Percentiles rank a stretch among this genome's conserved stretches.
Evolutionary conservation across 768 basidiomycete species (phyloP).

Genomic region (Collybia nuda): DNA sequence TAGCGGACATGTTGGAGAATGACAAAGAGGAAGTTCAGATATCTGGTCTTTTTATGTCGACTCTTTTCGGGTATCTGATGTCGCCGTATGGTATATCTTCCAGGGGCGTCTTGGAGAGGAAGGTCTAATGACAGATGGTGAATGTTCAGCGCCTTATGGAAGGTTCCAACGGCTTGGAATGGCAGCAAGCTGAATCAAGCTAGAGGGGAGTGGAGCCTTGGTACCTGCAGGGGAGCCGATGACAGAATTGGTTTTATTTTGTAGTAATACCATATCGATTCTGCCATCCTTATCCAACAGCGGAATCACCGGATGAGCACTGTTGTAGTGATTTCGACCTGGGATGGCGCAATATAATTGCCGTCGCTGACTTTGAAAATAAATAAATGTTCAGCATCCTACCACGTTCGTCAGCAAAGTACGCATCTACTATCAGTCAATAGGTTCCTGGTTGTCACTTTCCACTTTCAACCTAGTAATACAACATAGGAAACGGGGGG

Average conservation of each 20-base stretch:
- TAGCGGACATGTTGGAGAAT: slow-evolving; percentile 13
- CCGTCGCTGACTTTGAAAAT: slow-evolving; percentile 13
- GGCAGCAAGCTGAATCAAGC: not conserved
- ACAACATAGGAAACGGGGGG: too few relatives aligned
- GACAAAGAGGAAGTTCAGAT: slow-evolving; percentile 1
- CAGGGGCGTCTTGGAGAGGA: too few relatives aligned
- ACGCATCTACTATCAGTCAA: too few relatives aligned
- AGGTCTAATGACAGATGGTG: too few relatives aligned
- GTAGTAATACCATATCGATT: not conserved
- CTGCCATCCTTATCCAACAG: not conserved
- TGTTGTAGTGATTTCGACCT: slow-evolving; percentile 20
- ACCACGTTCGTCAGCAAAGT: too few relatives aligned
- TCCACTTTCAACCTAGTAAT: too few relatives aligned
- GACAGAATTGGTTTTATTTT: not conserved
- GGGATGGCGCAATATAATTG: slow-evolving; percentile 24
- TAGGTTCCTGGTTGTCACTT: too few relatives aligned
- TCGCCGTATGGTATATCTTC: not conserved
- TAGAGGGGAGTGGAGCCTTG: not conserved
- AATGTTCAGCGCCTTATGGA: not conserved
- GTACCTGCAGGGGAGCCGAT: not conserved
- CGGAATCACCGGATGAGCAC: slow-evolving; percentile 20
- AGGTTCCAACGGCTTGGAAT: not conserved
- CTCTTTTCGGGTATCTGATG: slow-evolving; percentile 2
- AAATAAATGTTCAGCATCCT: not conserved
- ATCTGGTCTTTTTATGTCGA: not conserved